Conservation (phyloP, 106 monocot species). For the Dioscorea alata region DNA sequence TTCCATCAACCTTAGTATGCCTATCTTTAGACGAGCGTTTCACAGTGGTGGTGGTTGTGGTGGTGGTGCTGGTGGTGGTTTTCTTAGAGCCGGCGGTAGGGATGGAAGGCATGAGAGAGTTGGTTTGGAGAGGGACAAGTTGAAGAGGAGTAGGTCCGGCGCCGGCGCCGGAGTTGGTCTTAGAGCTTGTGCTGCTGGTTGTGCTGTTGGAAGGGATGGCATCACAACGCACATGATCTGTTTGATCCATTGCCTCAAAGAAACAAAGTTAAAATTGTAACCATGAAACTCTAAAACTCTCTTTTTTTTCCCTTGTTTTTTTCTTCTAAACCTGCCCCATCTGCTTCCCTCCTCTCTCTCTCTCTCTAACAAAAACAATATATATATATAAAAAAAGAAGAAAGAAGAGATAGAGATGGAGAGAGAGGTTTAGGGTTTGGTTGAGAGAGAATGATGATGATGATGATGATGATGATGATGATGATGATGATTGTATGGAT, state of each 20-base stretch:
- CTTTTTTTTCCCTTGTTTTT: not conserved
- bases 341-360: not conserved
- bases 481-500: too few species aligned
- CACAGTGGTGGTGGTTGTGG: not conserved
- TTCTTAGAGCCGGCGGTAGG: too few species aligned
- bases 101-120: too few species aligned
- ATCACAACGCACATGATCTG: conserved; percentile 2
- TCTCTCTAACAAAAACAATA: not conserved
- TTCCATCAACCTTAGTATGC: conserved; percentile 83
- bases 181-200: conserved; percentile 28
- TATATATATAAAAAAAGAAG: not conserved
- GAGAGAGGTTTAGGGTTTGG: conserved; percentile 20
- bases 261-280: not conserved
- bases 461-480: too few species aligned
- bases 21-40: conserved; percentile 74
- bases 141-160: conserved; percentile 4
- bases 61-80: too few species aligned
- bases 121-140: conserved; percentile 9
- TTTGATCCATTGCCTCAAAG: conserved; percentile 10
- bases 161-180: conserved; percentile 22
- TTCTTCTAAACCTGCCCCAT: not conserved
- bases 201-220: not conserved
- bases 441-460: not conserved
- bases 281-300: not conserved
- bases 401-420: conserved; percentile 7